Conservation (phyloP, 768 basidiomycete genomes). For the Megacollybia marginata region DNA sequence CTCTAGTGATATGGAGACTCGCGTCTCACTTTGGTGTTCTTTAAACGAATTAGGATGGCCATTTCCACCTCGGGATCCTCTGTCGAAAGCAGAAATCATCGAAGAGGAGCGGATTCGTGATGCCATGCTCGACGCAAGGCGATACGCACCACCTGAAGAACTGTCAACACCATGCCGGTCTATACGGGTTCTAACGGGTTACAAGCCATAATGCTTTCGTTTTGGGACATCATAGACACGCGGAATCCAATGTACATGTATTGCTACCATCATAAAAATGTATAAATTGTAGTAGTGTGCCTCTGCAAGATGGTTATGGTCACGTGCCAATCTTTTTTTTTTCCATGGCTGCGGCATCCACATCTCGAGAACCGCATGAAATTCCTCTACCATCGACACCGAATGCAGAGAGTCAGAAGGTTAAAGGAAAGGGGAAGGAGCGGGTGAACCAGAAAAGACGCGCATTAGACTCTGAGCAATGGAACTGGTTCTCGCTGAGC, state of each 20-base stretch:
- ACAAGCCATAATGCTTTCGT: slow-evolving; percentile 29
- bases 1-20: slow-evolving; percentile 57
- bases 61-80: slow-evolving; percentile 51
- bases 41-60: slow-evolving; percentile 50
- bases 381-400: slow-evolving; percentile 17
- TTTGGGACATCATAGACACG: too few species aligned
- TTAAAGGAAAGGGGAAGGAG: slow-evolving; percentile 31
- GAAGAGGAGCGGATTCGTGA: slow-evolving; percentile 59
- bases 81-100: slow-evolving; percentile 62
- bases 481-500: slow-evolving; percentile 69
- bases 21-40: slow-evolving; percentile 60
- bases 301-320: too few species aligned
- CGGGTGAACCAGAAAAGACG: slow-evolving; percentile 13
- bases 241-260: too few species aligned
- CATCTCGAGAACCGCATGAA: slow-evolving; percentile 22
- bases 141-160: slow-evolving; percentile 44
- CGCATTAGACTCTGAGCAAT: slow-evolving; percentile 22
- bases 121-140: slow-evolving; percentile 53
- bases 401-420: slow-evolving; percentile 39
- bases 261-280: too few species aligned
- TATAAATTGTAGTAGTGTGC: too few species aligned
- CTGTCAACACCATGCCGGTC: slow-evolving; percentile 47
- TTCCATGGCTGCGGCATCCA: too few species aligned
- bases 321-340: too few species aligned
- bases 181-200: slow-evolving; percentile 54